A percentile compares a stretch with the other conserved stretches of the same genome.
These are phyloP conservation scores for Diplotaxis tenuifolia DNA, from an alignment of 345 rosid species.

Conservation along the genomic window DNA sequence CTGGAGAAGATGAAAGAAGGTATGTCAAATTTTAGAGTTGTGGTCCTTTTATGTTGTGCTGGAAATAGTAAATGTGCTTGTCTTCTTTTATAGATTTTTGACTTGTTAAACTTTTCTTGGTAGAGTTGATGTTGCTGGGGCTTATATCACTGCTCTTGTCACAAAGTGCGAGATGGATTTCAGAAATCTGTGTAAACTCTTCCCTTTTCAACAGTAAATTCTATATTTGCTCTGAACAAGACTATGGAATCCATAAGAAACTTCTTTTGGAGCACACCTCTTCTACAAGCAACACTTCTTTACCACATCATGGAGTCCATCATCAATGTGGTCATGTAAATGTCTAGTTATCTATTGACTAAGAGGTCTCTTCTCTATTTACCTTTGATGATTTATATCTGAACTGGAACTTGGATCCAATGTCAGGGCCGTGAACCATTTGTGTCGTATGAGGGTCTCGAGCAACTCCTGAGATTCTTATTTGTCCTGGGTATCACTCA, in stretches of 20 bases:
- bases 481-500: conserved; percentile 92
- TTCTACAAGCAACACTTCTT: conserved; percentile 44
- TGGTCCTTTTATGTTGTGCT: neutral
- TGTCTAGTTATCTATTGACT: conserved; percentile 3
- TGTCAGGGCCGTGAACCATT: conserved; percentile 89
- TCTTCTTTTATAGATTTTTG: no score
- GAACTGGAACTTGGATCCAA: conserved; percentile 13
- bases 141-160: conserved; percentile 86
- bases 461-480: conserved; percentile 85
- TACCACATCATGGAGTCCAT: conserved; percentile 54
- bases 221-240: conserved; percentile 74
- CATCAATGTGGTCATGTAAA: conserved; percentile 81
- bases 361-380: neutral
- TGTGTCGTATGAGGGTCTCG: conserved; percentile 80
- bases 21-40: conserved; percentile 31
- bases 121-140: conserved; percentile 97
- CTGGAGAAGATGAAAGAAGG: conserved; percentile 94
- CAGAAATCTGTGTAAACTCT: conserved; percentile 82
- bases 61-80: neutral
- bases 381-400: neutral
- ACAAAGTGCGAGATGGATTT: conserved; percentile 88
- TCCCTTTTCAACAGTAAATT: conserved; percentile 84
- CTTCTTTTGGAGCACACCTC: conserved; percentile 43
- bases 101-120: conserved; percentile 20
- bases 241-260: conserved; percentile 44